phyloP scores from a whole-genome alignment of 2,329 filamentous ascomycete genomes.

The Aspergillus terreus region DNA sequence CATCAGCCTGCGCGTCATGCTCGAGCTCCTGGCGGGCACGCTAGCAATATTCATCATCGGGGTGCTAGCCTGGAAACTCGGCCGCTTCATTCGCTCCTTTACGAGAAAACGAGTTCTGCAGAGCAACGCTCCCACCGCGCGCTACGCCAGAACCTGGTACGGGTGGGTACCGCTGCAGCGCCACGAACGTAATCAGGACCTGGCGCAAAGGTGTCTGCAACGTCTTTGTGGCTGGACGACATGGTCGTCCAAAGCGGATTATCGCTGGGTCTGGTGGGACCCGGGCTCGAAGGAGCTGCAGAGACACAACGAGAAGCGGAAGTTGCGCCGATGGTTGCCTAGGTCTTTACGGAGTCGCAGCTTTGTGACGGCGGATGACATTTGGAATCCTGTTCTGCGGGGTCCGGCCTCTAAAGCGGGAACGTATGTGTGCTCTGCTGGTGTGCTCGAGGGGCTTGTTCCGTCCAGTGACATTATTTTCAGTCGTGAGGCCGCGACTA shows the following conservation, averaged over 20 bases:
- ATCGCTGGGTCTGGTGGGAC: constrained; percentile 42
- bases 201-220: constrained; percentile 16
- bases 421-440: too few relatives aligned
- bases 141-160: constrained; percentile 41
- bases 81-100: constrained; percentile 34
- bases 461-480: too few relatives aligned
- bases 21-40: constrained; percentile 33
- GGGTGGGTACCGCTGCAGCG: constrained; percentile 36
- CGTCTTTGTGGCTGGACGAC: constrained; percentile 23
- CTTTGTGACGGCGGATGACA: not conserved
- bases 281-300: constrained; percentile 24
- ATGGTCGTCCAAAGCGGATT: constrained; percentile 35
- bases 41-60: constrained; percentile 35
- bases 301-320: constrained; percentile 16
- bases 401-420: too few relatives aligned
- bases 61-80: constrained; percentile 38
- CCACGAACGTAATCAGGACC: constrained; percentile 27
- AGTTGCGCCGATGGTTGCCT: constrained; percentile 21
- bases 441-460: too few relatives aligned
- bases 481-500: too few relatives aligned
- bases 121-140: constrained; percentile 28
- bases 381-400: too few relatives aligned
- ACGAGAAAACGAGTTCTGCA: constrained; percentile 30
- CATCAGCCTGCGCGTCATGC: constrained; percentile 28
- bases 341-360: constrained; percentile 14